Evolutionary conservation across 139 green algal genomes (phyloP).

Genomic region (Chlorella sorokiniana): DNA sequence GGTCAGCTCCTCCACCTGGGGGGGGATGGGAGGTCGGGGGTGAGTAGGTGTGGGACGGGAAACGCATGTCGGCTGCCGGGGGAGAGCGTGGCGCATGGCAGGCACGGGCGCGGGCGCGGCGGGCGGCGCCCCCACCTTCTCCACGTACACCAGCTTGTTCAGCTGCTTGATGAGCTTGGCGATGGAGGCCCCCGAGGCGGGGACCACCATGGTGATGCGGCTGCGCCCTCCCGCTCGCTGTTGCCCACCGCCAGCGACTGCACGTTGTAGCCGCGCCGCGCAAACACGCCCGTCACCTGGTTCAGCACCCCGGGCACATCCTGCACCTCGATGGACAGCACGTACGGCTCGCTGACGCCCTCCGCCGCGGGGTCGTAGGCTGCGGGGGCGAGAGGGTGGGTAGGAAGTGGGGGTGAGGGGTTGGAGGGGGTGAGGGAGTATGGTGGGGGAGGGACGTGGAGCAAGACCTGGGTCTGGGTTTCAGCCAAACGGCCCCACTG

Average conservation of each 20-base stretch:
- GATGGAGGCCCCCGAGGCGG: conserved; percentile 48
- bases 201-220: conserved; percentile 90
- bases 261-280: conserved; percentile 97
- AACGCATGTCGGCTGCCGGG: background rate
- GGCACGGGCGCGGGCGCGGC: no score
- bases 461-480: no score
- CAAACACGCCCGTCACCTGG: conserved; percentile 94
- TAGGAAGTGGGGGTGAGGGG: background rate
- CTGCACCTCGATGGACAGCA: conserved; percentile 87
- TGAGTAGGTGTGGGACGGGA: background rate
- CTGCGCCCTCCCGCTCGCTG: conserved; percentile 78
- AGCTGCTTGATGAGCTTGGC: conserved; percentile 93
- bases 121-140: conserved; percentile 62
- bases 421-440: background rate
- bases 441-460: background rate
- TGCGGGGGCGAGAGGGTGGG: background rate
- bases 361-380: conserved; percentile 9
- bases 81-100: background rate
- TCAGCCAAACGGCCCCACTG: no score
- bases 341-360: conserved; percentile 69
- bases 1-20: conserved; percentile 75
- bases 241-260: conserved; percentile 95
- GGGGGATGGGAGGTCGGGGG: background rate
- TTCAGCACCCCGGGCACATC: conserved; percentile 95
- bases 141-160: conserved; percentile 88